Percentiles rank a stretch among this genome's conserved stretches.
Conservation (phyloP, 192 early-diverging fungal genomes). For the Coemansia nantahalensis region DNA sequence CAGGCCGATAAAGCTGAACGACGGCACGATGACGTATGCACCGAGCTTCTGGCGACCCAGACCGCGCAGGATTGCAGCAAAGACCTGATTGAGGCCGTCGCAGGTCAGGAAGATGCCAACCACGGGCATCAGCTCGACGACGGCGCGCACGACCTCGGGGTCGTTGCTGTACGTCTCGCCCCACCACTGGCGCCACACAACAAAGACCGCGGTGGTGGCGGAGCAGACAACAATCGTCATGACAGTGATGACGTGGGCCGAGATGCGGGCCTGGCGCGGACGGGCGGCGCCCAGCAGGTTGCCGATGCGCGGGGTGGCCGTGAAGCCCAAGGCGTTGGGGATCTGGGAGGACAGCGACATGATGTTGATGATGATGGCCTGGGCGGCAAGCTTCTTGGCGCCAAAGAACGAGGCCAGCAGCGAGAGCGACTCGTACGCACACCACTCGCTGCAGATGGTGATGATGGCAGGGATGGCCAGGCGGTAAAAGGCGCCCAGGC, state of each 20-base stretch:
- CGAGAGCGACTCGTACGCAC: constrained; percentile 70
- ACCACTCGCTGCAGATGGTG: constrained; percentile 84
- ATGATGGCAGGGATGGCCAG: constrained; percentile 77
- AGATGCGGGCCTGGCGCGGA: constrained; percentile 53
- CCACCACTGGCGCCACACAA: constrained; percentile 55
- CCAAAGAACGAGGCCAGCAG: constrained; percentile 78
- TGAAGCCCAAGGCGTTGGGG: constrained; percentile 75
- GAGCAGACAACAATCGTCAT: constrained; percentile 56
- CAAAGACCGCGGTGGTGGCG: constrained; percentile 57
- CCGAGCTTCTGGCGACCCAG: constrained; percentile 55
- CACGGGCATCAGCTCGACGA: constrained; percentile 32
- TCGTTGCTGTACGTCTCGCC: constrained; percentile 58
- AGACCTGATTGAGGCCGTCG: constrained; percentile 59
- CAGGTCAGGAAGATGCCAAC: constrained; percentile 33
- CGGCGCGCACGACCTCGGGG: constrained; percentile 19
- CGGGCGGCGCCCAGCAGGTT: constrained; percentile 65
- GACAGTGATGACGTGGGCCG: constrained; percentile 53
- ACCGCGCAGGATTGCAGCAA: constrained; percentile 56
- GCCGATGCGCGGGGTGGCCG: constrained; percentile 75
- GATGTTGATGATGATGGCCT: constrained; percentile 67
- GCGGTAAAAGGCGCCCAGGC: constrained; percentile 58
- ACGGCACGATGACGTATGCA: constrained; percentile 47
- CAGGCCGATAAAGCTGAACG: constrained; percentile 51
- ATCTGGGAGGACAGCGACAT: constrained; percentile 70
- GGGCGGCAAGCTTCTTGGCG: constrained; percentile 70